phyloP scores from a whole-genome alignment of 495 filamentous ascomycete species.

The Tuber calosporum region DNA sequence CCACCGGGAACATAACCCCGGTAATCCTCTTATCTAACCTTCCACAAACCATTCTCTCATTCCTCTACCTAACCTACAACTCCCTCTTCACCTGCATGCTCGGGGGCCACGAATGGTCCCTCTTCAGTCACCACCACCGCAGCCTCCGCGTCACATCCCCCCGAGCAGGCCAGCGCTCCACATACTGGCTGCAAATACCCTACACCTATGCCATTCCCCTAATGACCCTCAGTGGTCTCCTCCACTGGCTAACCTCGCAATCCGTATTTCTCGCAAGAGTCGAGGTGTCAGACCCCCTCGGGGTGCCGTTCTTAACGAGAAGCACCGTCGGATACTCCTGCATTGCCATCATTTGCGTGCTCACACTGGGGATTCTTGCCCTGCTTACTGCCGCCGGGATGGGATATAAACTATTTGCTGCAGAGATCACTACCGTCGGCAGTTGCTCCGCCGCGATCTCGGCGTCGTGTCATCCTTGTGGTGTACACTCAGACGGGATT shows the following conservation, averaged over 20 bases:
- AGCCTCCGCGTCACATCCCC: slow-evolving; percentile 40
- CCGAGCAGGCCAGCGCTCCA: slow-evolving; percentile 42
- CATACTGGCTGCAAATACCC: slow-evolving; percentile 47
- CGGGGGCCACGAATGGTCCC: no score
- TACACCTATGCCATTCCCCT: no score
- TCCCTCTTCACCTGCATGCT: no score
- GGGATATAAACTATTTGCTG: not conserved
- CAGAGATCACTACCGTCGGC: no score
- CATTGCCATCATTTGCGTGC: slow-evolving; percentile 13
- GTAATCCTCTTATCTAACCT: slow-evolving; percentile 32
- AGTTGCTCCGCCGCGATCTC: no score
- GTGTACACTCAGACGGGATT: no score
- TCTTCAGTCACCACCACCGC: no score
- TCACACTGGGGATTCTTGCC: slow-evolving; percentile 4
- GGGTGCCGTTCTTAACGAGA: not conserved
- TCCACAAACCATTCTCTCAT: slow-evolving; percentile 46
- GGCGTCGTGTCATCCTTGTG: no score
- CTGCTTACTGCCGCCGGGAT: not conserved
- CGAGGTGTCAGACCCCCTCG: slow-evolving; percentile 16
- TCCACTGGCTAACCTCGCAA: slow-evolving; percentile 48
- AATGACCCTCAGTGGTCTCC: no score
- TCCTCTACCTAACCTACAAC: slow-evolving; percentile 43
- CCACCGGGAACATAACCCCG: slow-evolving; percentile 26
- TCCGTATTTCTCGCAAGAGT: slow-evolving; percentile 44
- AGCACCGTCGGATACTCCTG: slow-evolving; percentile 12